These are phyloP conservation scores for Mucor piriformis DNA, from an alignment of 371 early-diverging fungal species.

Conservation along the genomic window DNA sequence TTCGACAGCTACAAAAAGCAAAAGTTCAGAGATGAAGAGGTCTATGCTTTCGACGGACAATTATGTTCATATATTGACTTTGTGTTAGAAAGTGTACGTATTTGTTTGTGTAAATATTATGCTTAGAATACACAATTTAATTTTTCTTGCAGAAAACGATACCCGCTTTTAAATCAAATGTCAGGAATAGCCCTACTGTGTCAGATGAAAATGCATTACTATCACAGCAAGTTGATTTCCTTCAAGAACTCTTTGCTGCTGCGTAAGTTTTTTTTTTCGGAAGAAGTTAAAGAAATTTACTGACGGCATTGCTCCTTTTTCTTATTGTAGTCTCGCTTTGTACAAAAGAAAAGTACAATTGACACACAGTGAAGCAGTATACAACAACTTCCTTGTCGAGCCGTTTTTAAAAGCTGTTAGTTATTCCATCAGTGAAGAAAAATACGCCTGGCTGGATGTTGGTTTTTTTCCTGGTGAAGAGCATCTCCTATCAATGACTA, in stretches of 20 bases:
- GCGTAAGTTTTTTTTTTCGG: slow-evolving; percentile 3
- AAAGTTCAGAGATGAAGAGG: neutral
- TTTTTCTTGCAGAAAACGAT: slow-evolving; percentile 1
- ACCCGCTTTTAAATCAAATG: neutral
- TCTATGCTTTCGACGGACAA: slow-evolving; percentile 1
- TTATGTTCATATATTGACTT: neutral
- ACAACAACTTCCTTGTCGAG: neutral
- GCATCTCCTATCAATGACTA: neutral
- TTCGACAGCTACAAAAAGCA: neutral
- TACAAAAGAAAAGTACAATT: neutral
- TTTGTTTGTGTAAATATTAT: slow-evolving; percentile 1
- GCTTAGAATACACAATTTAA: slow-evolving; percentile 3
- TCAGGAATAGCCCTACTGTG: neutral
- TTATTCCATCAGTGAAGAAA: neutral
- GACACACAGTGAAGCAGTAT: slow-evolving; percentile 2
- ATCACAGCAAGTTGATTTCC: slow-evolving; percentile 1
- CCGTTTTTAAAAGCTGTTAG: slow-evolving; percentile 1
- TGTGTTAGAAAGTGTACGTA: neutral
- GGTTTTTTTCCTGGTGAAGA: neutral
- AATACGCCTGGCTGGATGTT: neutral
- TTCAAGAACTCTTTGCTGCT: slow-evolving; percentile 1
- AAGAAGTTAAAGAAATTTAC: slow-evolving; percentile 1
- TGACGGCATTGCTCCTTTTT: neutral
- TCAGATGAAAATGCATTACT: slow-evolving; percentile 6
- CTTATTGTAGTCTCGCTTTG: slow-evolving; percentile 2